Evolutionary conservation across 2,329 filamentous ascomycete species (phyloP).

Genomic region (Aaosphaeria pasadenensis): DNA sequence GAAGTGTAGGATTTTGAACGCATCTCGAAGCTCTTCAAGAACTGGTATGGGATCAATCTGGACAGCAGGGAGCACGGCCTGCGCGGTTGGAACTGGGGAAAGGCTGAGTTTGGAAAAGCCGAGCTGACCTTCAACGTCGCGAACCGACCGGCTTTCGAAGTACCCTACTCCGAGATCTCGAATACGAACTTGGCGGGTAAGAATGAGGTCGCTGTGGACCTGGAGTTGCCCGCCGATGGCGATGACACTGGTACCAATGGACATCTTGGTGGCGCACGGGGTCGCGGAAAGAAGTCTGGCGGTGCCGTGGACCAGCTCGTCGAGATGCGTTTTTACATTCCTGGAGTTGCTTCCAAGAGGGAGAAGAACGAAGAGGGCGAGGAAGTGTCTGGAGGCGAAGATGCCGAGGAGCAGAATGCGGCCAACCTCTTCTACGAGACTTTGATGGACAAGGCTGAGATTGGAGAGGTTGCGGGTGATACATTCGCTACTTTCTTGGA

Average conservation of each 20-base stretch:
- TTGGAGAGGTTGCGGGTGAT: constrained; percentile 97
- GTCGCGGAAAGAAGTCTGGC: constrained; percentile 82
- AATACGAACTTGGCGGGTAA: constrained; percentile 97
- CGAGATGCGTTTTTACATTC: constrained; percentile 99
- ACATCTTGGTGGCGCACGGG: constrained; percentile 68
- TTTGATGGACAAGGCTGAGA: constrained; percentile 96
- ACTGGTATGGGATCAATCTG: constrained; percentile 93
- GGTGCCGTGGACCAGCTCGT: constrained; percentile 90
- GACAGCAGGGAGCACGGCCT: constrained; percentile 93
- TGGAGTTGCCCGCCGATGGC: constrained; percentile 71
- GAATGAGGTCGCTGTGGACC: constrained; percentile 96
- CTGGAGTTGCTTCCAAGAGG: constrained; percentile 72
- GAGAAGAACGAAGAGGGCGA: constrained; percentile 72
- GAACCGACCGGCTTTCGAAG: constrained; percentile 92
- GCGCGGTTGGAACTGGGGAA: constrained; percentile 99
- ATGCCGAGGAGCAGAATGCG: constrained; percentile 81
- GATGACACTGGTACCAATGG: constrained; percentile 72
- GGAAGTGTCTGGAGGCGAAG: constrained; percentile 53
- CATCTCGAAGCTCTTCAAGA: constrained; percentile 88
- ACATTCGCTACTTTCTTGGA: constrained; percentile 97
- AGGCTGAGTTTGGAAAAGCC: constrained; percentile 92
- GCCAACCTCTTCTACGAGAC: constrained; percentile 98
- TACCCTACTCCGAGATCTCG: constrained; percentile 94
- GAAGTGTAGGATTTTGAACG: constrained; percentile 77
- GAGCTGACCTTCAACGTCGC: constrained; percentile 96